Evolutionary conservation across 106 monocot genomes (phyloP).

Genomic region (Xerophyta viscosa): DNA sequence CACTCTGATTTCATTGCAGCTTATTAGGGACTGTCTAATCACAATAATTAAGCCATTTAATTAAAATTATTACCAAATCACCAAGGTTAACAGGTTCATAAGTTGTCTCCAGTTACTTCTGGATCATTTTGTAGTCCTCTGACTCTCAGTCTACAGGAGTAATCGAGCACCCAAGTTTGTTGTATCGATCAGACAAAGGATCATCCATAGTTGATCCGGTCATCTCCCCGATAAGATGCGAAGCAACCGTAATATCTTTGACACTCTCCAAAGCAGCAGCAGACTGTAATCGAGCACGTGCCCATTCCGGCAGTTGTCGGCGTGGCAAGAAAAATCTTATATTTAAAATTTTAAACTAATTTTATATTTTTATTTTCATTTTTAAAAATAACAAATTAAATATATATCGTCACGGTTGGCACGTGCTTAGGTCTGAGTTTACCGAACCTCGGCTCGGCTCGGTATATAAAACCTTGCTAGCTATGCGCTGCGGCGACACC

Average conservation of each 20-base stretch:
- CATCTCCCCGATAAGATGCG: slow-evolving; percentile 45
- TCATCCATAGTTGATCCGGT: slow-evolving; percentile 39
- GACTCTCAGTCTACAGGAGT: slow-evolving; percentile 51
- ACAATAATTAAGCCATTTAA: too few relatives aligned
- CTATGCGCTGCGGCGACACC: slow-evolving; percentile 46
- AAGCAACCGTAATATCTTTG: slow-evolving; percentile 47
- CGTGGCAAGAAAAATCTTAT: background rate
- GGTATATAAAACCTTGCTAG: slow-evolving; percentile 51
- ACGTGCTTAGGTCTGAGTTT: too few relatives aligned
- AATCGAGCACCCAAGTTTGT: slow-evolving; percentile 37
- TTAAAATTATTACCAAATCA: slow-evolving; percentile 48
- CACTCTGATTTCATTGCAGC: too few relatives aligned
- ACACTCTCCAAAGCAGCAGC: slow-evolving; percentile 34
- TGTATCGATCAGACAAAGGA: slow-evolving; percentile 43
- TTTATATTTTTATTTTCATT: slow-evolving; percentile 55
- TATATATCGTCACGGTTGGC: too few relatives aligned
- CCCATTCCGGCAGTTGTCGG: too few relatives aligned
- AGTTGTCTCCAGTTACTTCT: slow-evolving; percentile 55
- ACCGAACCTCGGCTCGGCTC: too few relatives aligned
- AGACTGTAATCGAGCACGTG: too few relatives aligned
- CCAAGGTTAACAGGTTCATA: slow-evolving; percentile 50
- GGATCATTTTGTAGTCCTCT: slow-evolving; percentile 70
- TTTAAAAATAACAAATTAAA: too few relatives aligned
- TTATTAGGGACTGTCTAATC: too few relatives aligned
- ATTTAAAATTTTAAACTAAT: too few relatives aligned